These are phyloP conservation scores for Knoxia roxburghii DNA, from an alignment of 257 asterid genomes.

Conservation along the genomic window DNA sequence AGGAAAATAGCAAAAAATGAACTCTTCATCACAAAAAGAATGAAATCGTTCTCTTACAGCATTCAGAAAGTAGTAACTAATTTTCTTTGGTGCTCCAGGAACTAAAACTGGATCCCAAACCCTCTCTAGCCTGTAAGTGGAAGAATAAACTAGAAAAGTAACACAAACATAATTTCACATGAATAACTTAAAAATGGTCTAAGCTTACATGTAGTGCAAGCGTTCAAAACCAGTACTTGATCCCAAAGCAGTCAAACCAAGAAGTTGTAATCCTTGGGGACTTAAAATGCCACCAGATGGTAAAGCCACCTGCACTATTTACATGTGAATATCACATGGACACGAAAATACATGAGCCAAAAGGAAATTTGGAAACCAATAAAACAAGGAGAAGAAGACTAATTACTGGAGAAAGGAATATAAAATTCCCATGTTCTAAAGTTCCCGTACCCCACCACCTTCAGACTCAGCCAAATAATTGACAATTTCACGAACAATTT, in stretches of 20 bases:
- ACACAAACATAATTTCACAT: neutral
- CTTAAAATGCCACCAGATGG: constrained; percentile 94
- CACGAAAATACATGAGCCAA: neutral
- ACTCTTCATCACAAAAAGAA: neutral
- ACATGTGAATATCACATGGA: constrained; percentile 13
- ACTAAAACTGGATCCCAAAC: constrained; percentile 90
- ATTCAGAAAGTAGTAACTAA: constrained; percentile 72
- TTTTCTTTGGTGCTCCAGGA: constrained; percentile 65
- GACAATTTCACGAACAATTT: constrained; percentile 57
- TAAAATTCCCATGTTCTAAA: constrained; percentile 4
- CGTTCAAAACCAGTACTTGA: constrained; percentile 90
- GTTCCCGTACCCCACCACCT: constrained; percentile 87
- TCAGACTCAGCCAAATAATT: constrained; percentile 66
- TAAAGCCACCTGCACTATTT: constrained; percentile 50
- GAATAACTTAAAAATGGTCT: neutral
- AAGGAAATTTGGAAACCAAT: neutral
- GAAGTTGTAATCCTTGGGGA: constrained; percentile 80
- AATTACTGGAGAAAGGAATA: constrained; percentile 8
- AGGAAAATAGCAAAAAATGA: neutral
- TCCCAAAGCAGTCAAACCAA: constrained; percentile 83
- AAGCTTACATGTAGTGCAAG: constrained; percentile 74
- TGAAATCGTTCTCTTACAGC: constrained; percentile 56
- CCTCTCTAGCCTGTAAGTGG: constrained; percentile 65
- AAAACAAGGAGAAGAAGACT: neutral
- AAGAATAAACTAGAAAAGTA: constrained; percentile 8